Evolutionary conservation across 2,329 filamentous ascomycete species (phyloP).

Genomic region (Colletotrichum spaethianum): DNA sequence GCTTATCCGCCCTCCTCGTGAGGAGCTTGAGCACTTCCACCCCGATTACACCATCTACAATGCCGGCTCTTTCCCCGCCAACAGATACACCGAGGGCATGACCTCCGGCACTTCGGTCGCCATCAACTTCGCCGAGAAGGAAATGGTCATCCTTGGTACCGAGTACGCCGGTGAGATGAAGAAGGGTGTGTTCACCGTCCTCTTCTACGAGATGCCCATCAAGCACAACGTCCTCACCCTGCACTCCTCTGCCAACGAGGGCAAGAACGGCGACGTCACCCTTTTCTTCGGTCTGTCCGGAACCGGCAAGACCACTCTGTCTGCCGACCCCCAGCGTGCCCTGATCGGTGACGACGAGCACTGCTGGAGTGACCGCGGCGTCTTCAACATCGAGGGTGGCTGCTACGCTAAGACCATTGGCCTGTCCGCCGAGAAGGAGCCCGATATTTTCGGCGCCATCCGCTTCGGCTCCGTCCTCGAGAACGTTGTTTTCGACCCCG

Average conservation of each 20-base stretch:
- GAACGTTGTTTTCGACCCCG: constrained; percentile 97
- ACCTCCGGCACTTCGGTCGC: constrained; percentile 97
- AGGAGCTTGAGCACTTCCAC: constrained; percentile 97
- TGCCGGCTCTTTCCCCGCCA: constrained; percentile 97
- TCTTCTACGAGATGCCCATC: constrained; percentile 99
- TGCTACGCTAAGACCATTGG: constrained; percentile 99
- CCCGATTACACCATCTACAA: constrained; percentile 99
- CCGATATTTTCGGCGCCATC: constrained; percentile 97
- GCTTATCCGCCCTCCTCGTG: constrained; percentile 92
- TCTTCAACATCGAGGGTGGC: constrained; percentile 99
- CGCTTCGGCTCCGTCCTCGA: constrained; percentile 97
- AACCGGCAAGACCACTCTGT: constrained; percentile 98
- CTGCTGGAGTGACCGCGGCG: constrained; percentile 96
- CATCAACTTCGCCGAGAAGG: constrained; percentile 99
- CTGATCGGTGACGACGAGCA: constrained; percentile 99
- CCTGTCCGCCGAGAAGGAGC: constrained; percentile 98
- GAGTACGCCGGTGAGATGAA: constrained; percentile 99
- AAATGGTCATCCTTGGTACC: constrained; percentile 99
- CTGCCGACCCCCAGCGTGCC: constrained; percentile 94
- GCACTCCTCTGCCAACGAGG: constrained; percentile 99
- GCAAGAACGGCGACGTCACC: constrained; percentile 92
- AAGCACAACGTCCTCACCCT: constrained; percentile 99
- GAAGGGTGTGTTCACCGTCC: constrained; percentile 98
- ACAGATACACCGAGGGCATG: constrained; percentile 98
- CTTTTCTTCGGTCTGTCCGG: constrained; percentile 99